Evolutionary conservation across 2,329 filamentous ascomycete genomes (phyloP).

Genomic region (Westerdykella sp.): DNA sequence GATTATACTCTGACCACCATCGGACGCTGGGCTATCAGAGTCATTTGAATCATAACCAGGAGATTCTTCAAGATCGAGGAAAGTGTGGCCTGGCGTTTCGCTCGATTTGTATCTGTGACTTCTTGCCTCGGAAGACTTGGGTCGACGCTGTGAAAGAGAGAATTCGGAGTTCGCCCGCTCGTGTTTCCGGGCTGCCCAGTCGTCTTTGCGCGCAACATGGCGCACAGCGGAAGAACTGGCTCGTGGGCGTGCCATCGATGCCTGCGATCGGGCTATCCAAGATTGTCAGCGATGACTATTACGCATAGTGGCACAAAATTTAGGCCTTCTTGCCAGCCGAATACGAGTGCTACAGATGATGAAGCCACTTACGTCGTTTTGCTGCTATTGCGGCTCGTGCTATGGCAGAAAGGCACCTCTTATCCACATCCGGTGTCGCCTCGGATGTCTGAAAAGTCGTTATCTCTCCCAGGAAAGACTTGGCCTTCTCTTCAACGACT

Average conservation of each 20-base stretch:
- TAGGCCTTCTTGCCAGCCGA: background rate
- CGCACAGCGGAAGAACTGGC: constrained; percentile 43
- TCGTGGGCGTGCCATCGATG: constrained; percentile 36
- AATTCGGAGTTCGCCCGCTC: constrained; percentile 45
- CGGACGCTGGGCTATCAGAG: constrained; percentile 61
- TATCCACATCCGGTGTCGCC: constrained; percentile 63
- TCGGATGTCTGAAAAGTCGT: constrained; percentile 68
- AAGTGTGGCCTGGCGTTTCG: constrained; percentile 48
- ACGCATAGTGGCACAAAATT: background rate
- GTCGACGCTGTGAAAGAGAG: constrained; percentile 30
- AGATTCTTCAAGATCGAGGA: constrained; percentile 64
- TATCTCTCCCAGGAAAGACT: constrained; percentile 55
- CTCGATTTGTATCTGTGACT: constrained; percentile 33
- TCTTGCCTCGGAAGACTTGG: constrained; percentile 23
- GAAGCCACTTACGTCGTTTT: constrained; percentile 57
- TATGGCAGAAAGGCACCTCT: constrained; percentile 69
- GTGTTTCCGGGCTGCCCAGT: constrained; percentile 35
- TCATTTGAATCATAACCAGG: constrained; percentile 60
- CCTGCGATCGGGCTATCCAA: constrained; percentile 25
- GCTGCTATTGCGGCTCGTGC: constrained; percentile 63
- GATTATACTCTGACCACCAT: constrained; percentile 45
- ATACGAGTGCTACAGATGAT: background rate
- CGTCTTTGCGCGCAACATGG: constrained; percentile 36
- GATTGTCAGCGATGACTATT: constrained; percentile 11
- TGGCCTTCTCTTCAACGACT: constrained; percentile 59